Evolutionary conservation across 2,329 filamentous ascomycete genomes (phyloP), one percentile per base, ranked within the genome.

Genomic region (Botrytis fabae): DNA sequence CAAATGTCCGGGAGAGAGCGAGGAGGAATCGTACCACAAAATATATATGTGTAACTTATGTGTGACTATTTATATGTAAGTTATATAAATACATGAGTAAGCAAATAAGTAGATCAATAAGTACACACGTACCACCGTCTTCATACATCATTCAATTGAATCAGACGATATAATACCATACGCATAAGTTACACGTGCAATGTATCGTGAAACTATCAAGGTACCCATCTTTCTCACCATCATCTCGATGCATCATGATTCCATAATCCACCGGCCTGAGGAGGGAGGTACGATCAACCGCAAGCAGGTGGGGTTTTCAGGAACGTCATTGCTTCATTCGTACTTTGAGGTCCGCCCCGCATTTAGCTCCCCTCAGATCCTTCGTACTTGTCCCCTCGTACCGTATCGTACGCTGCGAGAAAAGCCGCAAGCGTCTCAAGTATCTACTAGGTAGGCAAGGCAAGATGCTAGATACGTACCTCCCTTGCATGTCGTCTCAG

Each of bases 301-400:
- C 38, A 61, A 61, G 59, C 59, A 35, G 57, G 59, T 38, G 38
- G 61, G 61, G 61, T 63, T 9, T 10, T 44, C 8, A 38, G 12
- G 44, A 66, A 51, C 64, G 64, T 54, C 64, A 66, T 66, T 40
- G 7, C 46, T 66, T 40, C 64, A 66, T 54, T 40, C 32, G 32
- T 28, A 16, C 46, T 32, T 10, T 28, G 35, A 48, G 63, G 22
- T n/a, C 28, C 28, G 46, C 64, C 32, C 64, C 64, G 46, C 64
- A 51, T 66, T 54, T 40, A 63, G 14, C 10, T 40, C 40, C 63
- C 38, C 28, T 9, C 38, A 38, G 38, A 38, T 38, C 10, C 38
- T 9, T 38, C 38, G 38, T 1, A 38, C 38, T 38, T 38, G 38
- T 38, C 7, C 8, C 38, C 35, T 35, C 35, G 35, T 35, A 6